Base-by-base conservation (phyloP, 495 filamentous ascomycete genomes). In the Xylaria castorea region DNA sequence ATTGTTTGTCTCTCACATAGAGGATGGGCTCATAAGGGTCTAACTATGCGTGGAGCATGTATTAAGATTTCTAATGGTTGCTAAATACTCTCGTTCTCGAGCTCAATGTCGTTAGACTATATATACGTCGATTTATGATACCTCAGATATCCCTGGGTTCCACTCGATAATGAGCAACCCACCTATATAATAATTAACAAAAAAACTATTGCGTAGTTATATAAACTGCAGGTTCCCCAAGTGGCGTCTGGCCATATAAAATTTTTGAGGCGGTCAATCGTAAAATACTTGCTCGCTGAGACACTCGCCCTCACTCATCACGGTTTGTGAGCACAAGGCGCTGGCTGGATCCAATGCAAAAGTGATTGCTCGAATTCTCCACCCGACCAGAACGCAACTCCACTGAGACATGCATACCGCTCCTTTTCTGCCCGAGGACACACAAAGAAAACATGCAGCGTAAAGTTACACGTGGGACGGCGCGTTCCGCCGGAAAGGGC, bases 51-150 rank as follows among this genome's bases (percentile, higher is more conserved):
- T 48, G 57, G 42, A 70, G 42, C 53, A 62, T 61, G 42, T 34
- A 27, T 61, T 57, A 62, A 60, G 51, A 48, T 70, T 25, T n/a
- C 25, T 40, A 51, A 51, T 53, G 65, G 61, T 42, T 64, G 32
- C 46, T 16, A 42, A 40, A 12, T 53, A 38, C 27, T 40, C 32
- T 38, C 22, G 65, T 38, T 53, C 65, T 55, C 32, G 38, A 55
- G 32, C 46, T 27, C 32, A 67, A 51, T 40, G 65, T 51, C 32
- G 27, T 64, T 61, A 61, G 38, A 50, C 40, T 61, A 70, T 62
- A 61, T 70, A 62, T 50, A 61, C 34, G 66, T 57, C 50, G 22
- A 38, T 61, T 70, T 62, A 70, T 70, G 68, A 62, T 62, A 50
- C 68, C 30, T 48, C 36, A 50, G 34, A 55, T 55, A 66, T 66